Base-by-base conservation (phyloP, 2,329 filamentous ascomycete species). In the Botrytis tulipae region DNA sequence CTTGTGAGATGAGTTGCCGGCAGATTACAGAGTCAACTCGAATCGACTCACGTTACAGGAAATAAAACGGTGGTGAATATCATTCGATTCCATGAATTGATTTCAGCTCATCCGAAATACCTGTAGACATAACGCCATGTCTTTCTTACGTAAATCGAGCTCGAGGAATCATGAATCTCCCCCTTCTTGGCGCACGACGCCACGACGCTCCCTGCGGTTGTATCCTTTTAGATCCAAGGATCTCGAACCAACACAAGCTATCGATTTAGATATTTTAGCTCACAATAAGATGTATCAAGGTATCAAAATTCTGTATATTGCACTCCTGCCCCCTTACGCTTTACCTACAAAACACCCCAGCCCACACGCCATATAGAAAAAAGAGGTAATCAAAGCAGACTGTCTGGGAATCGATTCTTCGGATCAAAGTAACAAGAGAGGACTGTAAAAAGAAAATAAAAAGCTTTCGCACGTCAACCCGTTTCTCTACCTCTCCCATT, bases 291-390 rank as follows among this genome's bases (percentile, higher is more conserved):
- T 57, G 54, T n/a, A 42, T 32, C 46, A 68, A 54, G 20, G 40
- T 18, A 54, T 40, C 51, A 18, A 54, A 57, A 42, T 20, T 40
- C 48, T 68, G 66, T 68, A 29, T 68, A 68, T 68, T 68, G 66
- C 66, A 54, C 48, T 57, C 66, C 48, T 42, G 46, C 37, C 25
- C 66, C 46, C 48, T 37, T 48, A 57, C 66, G 66, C 35, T 68
- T 68, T 68, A 68, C 66, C 66, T 68, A 68, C 48, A 68, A 57
- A 68, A 68, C 66, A 68, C 48, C 65, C 48, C 35, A 57, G 40
- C 48, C 66, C 48, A 37, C 48, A 57, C 42, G 62, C 62, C 62
- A 54, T 68, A 57, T 68, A 37, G 66, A 57, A 68, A 68, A 68
- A 54, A 40, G 46, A 42, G 35, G 25, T 29, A 68, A 68, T 57